Base-by-base conservation (phyloP, 116 monocot species). In the Iris pallida region DNA sequence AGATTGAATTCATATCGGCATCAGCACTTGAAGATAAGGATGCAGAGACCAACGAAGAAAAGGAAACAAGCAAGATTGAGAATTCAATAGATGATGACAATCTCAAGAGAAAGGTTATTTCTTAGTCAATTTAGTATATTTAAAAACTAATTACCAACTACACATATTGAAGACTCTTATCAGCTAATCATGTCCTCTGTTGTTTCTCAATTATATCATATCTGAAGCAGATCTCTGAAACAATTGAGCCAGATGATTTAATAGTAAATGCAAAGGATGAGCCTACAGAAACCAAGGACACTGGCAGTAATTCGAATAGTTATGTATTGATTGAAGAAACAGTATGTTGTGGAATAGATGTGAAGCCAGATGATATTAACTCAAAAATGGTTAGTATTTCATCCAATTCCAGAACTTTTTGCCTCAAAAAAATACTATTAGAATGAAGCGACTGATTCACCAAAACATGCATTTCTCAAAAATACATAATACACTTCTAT, bases 211-310 rank as follows among this genome's bases (percentile, higher is more conserved):
- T 7, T 12, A 18, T 57, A 20, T 61, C 19, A 41, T 71, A 47
- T 53, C 44, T 55, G 44, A 42, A 72, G 8, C 54, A 72, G 72
- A 45, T 45, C 6, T 6, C 55, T 53, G 72, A 63, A 63, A 55
- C 10, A 5, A 42, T 5, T 45, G 55, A 18, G 52, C 8, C 11
- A 53, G 55, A 63, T 64, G 72, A 55, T 18, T 16, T 19, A 8
- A 4, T 54, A 43, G 72, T 45, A 55, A 53, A 16, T 54, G 63
- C 18, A 58, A 58, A 62, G 16, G 9, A 55, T 43, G 55, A 64
- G 54, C 43, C 53, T 4, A 17, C 4, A 40, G 3, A 16, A 57
- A 45, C 65, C 45, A 46, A 65, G 12, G 65, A 41, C n/a, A 10
- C 40, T 44, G 45, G 14, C 16, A 40, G 48, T 46, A 18, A 42